Evolutionary conservation across 148 eudicot genomes (phyloP).

Genomic region (Rhododendron kiyosumense): DNA sequence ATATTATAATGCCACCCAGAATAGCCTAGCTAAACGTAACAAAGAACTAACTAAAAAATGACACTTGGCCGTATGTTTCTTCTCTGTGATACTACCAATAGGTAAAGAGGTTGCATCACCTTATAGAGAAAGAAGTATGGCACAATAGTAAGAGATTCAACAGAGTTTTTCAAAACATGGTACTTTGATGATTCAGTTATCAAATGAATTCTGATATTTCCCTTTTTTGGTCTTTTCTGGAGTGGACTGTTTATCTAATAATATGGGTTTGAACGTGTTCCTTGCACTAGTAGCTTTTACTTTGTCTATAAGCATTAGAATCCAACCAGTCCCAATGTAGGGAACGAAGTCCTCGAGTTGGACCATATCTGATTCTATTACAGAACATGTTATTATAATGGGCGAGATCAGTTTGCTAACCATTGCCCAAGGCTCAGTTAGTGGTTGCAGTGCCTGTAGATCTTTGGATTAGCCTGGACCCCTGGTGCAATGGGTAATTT

Average conservation of each 20-base stretch:
- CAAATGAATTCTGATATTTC: background rate
- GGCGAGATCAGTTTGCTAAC: background rate
- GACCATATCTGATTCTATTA: background rate
- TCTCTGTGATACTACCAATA: background rate
- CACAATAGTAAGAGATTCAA: background rate
- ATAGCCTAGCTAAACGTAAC: background rate
- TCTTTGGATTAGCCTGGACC: background rate
- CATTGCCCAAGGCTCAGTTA: background rate
- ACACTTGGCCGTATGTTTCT: background rate
- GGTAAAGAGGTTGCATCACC: constrained; percentile 8
- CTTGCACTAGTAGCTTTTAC: background rate
- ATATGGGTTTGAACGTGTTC: background rate
- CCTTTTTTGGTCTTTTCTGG: background rate
- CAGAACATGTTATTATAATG: background rate
- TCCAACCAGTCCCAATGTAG: background rate
- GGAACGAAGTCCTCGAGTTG: background rate
- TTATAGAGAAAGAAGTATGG: background rate
- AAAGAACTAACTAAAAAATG: background rate
- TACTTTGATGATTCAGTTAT: background rate
- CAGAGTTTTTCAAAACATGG: background rate
- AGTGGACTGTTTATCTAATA: background rate
- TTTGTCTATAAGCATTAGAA: background rate
- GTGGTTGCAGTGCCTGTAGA: background rate
- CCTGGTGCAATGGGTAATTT: background rate
- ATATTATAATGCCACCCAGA: background rate